Evolutionary conservation across 2,329 filamentous ascomycete species (phyloP), one percentile per base, ranked within the genome.

Genomic region (Alternaria atra): DNA sequence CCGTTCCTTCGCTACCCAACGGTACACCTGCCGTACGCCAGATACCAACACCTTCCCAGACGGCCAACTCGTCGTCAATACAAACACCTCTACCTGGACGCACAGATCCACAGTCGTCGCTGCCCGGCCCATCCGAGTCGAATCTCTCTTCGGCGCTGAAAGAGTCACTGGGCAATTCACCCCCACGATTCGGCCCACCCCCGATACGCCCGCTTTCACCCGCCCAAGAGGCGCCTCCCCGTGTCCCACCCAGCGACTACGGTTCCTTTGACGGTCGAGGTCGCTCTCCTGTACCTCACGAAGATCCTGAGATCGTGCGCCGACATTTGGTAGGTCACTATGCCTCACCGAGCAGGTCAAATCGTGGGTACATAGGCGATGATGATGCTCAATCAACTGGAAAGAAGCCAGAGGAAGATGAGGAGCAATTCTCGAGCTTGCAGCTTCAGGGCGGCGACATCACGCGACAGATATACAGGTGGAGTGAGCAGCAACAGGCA

Each of bases 381-480:
- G 71, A 71, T 46, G 68, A 78, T 61, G 60, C 71, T 51, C 58
- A 66, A 32, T 68, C 67, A 15, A 65, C 69, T 12, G 67, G 67
- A 52, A 88, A 63, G 88, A 90, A 56, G 35, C 69, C 65, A 3
- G 71, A 73, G 2, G 74, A 73, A 9, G 68, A 68, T 6, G 81
- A 83, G 5, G 91, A 95, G 60, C 92, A 97, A 73, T 99, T 99
- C 77, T 97, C 94, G 30, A 98, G 95, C 80, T 80, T 99, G 76
- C 90, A 90, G 75, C 83, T 99, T 47, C 96, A 98, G 77, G 95
- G 95, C 61, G 95, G 95, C 65, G 95, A 99, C 77, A 91, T 97
- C 58, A 97, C 94, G 25, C 86, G 95, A 62, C 92, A 94, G 55
- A 97, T 99, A 71, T 99, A 99, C 83, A 90, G 92, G 70, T 99